Conservation (phyloP, 495 filamentous ascomycete species). For the Neurospora sublineolata region DNA sequence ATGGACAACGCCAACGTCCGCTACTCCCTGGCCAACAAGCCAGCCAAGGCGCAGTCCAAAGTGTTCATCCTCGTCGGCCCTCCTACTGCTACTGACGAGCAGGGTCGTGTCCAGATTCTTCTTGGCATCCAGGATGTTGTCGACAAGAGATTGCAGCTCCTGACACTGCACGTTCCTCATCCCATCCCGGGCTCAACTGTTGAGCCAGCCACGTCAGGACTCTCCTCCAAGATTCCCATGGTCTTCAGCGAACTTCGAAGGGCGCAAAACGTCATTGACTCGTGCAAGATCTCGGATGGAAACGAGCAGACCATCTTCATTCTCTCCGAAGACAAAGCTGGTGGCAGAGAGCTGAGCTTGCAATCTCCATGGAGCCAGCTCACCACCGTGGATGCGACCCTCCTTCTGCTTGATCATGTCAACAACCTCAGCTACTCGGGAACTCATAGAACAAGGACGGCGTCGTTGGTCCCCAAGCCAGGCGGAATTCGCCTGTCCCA, state of each 20-base stretch:
- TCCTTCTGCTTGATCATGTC: slow-evolving; percentile 27
- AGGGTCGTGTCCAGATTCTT: slow-evolving; percentile 41
- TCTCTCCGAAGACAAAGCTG: slow-evolving; percentile 51
- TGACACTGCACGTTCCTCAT: slow-evolving; percentile 46
- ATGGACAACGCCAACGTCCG: slow-evolving; percentile 50
- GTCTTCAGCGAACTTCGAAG: slow-evolving; percentile 32
- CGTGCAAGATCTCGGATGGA: slow-evolving; percentile 61
- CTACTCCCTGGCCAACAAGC: slow-evolving; percentile 38
- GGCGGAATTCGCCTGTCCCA: slow-evolving; percentile 12
- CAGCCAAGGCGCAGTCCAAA: slow-evolving; percentile 40
- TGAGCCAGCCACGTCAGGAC: slow-evolving; percentile 2
- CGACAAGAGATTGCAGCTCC: slow-evolving; percentile 53
- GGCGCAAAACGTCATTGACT: slow-evolving; percentile 57
- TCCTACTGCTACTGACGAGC: slow-evolving; percentile 38
- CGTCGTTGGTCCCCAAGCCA: not conserved
- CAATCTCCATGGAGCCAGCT: slow-evolving; percentile 65
- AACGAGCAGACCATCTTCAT: slow-evolving; percentile 51
- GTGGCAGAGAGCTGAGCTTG: slow-evolving; percentile 52
- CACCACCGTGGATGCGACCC: slow-evolving; percentile 42
- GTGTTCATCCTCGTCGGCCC: slow-evolving; percentile 56
- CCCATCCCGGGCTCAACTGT: not conserved
- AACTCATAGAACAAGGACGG: slow-evolving; percentile 9
- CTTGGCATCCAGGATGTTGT: slow-evolving; percentile 58
- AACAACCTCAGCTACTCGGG: slow-evolving; percentile 29
- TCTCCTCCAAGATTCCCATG: slow-evolving; percentile 20